Evolutionary conservation across 192 early-diverging fungal genomes (phyloP), one percentile per base, ranked within the genome.

Genomic region (Pilaira anomala): DNA sequence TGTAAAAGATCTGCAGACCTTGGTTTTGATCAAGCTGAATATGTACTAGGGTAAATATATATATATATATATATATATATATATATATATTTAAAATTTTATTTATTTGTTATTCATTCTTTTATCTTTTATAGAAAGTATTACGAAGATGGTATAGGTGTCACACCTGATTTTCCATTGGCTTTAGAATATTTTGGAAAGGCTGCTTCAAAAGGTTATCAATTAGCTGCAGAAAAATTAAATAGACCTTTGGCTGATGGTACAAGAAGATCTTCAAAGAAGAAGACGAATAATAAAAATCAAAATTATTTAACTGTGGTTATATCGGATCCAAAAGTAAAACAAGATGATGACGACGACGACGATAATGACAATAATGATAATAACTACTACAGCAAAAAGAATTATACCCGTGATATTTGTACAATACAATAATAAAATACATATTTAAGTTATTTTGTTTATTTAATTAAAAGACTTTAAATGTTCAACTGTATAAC

Each of bases 11-110:
- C 94, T 3, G 94, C 95, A 44, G 83, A 87, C 40, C 83, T 86
- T 68, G 87, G 87, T 6, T 67, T 90, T 21, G 83, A 87, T 12
- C 82, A 87, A 53, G 95, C 95, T 5, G 86, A 95, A 80, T 94
- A 86, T 65, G 91, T 90, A 6, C 81, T 98, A 80, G 95, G 95
- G 42, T 96, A 94, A 64, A 61, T 61, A 14, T 33, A 40, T 48
- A 48, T 58, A 24, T 30, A 1, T 42, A 42, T 42, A 22, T 40
- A 52, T 53, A 48, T 21, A 60, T 36, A 33, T 19, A 61, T 19
- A 55, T 30, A 41, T 33, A 33, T 33, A 33, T 33, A 33, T 36
- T 9, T 36, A 36, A 5, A 5, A 9, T 9, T 36, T 36, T 36
- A 36, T 4, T 36, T 36, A 36, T 36, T 36, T 36, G 11, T 36